These are phyloP conservation scores for Psilocybe sp. DNA, from an alignment of 768 basidiomycete species.

Conservation along the genomic window DNA sequence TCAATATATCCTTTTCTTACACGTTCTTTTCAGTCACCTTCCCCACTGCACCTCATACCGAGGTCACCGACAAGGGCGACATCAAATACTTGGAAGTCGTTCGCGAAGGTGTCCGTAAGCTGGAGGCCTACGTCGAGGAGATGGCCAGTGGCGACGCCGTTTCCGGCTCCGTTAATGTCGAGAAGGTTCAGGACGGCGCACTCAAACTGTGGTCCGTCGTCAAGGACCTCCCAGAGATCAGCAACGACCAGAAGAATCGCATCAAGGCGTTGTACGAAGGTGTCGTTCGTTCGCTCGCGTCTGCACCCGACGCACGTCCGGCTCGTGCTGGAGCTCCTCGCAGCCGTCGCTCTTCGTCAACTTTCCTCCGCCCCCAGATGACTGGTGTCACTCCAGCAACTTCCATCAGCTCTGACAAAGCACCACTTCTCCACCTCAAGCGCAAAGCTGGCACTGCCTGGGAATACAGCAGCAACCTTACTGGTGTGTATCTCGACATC, in stretches of 20 bases:
- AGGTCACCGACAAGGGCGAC: constrained; percentile 91
- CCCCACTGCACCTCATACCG: constrained; percentile 95
- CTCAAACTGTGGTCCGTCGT: constrained; percentile 97
- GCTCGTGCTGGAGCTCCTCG: constrained; percentile 47
- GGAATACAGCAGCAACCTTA: constrained; percentile 98
- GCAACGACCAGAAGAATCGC: constrained; percentile 92
- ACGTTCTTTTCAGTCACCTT: constrained; percentile 69
- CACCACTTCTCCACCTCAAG: constrained; percentile 94
- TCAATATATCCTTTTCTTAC: constrained; percentile 4
- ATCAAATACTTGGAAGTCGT: constrained; percentile 94
- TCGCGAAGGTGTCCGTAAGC: constrained; percentile 93
- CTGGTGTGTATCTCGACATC: constrained; percentile 93
- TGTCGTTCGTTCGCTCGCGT: constrained; percentile 89
- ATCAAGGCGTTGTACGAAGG: constrained; percentile 96
- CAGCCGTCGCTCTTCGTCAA: constrained; percentile 88
- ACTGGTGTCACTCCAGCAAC: constrained; percentile 75
- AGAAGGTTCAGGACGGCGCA: constrained; percentile 97
- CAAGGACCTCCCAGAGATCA: constrained; percentile 95
- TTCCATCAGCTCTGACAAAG: constrained; percentile 75
- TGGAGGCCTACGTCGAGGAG: constrained; percentile 96
- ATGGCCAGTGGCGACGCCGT: constrained; percentile 96
- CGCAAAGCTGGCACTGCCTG: constrained; percentile 92
- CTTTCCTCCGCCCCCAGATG: constrained; percentile 92
- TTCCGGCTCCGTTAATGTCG: constrained; percentile 81
- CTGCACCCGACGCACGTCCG: constrained; percentile 60